Evolutionary conservation across 345 rosid species (phyloP).

Genomic region (Arabis hirsuta): DNA sequence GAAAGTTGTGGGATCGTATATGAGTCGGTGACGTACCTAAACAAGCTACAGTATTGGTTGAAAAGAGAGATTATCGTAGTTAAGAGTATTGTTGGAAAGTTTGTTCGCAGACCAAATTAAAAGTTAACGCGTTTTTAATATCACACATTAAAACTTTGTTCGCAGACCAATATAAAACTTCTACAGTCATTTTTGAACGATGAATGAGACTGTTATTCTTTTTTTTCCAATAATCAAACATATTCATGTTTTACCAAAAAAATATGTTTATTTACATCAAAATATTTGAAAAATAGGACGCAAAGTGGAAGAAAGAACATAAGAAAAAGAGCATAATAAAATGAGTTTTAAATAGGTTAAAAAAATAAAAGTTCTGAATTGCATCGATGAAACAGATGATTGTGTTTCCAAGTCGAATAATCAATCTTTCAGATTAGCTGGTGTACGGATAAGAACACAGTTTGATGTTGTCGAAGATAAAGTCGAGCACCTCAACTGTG

Average conservation of each 20-base stretch:
- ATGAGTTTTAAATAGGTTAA: background rate
- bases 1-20: constrained; percentile 25
- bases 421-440: too few species aligned
- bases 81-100: constrained; percentile 18
- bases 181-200: background rate
- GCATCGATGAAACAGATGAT: background rate
- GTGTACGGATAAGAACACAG: background rate
- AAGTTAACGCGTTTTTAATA: background rate
- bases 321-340: too few species aligned
- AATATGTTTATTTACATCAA: background rate
- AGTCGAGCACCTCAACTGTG: too few species aligned
- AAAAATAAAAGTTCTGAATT: too few species aligned
- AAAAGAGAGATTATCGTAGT: constrained; percentile 9
- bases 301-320: too few species aligned
- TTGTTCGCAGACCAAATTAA: background rate
- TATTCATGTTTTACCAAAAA: background rate
- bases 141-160: background rate
- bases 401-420: background rate
- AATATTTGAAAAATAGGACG: too few species aligned
- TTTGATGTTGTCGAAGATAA: background rate
- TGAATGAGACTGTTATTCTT: background rate
- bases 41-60: constrained; percentile 31
- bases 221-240: too few species aligned
- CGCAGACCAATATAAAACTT: background rate
- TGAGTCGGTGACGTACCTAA: constrained; percentile 14